A percentile compares a stretch with the other conserved stretches of the same genome.
phyloP scores from a whole-genome alignment of 176 grass and related monocot genomes.

The Melocanna baccifera region DNA sequence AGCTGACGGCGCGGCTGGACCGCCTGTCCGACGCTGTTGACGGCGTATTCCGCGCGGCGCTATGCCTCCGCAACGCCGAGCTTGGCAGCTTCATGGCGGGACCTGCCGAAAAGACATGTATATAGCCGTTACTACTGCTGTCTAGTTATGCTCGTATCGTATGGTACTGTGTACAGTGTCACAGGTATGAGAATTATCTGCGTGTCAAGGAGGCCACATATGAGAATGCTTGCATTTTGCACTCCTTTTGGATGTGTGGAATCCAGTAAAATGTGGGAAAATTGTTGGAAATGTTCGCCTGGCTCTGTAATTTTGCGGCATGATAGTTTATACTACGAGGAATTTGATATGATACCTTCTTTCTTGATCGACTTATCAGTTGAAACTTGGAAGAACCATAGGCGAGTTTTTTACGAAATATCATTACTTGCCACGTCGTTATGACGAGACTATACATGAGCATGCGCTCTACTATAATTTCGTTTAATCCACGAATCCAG shows the following conservation, averaged over 20 bases:
- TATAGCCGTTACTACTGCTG: conserved; percentile 17
- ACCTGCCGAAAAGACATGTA: conserved; percentile 27
- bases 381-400: background rate
- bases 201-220: conserved; percentile 9
- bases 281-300: background rate
- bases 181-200: background rate
- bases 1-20: conserved; percentile 51
- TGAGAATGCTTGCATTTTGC: conserved; percentile 11
- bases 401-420: background rate
- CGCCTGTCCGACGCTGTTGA: conserved; percentile 49
- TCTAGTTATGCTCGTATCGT: background rate
- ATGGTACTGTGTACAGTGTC: background rate
- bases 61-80: conserved; percentile 58
- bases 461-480: background rate
- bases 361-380: background rate
- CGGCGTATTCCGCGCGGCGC: conserved; percentile 62
- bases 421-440: background rate
- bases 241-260: conserved; percentile 17
- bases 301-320: conserved; percentile 14
- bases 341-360: background rate
- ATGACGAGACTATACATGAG: background rate
- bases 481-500: background rate
- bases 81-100: conserved; percentile 42
- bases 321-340: background rate
- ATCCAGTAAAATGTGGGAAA: background rate